These are phyloP conservation scores for Pittosporum tobira DNA, from an alignment of 129 eudicot species.

Conservation along the genomic window DNA sequence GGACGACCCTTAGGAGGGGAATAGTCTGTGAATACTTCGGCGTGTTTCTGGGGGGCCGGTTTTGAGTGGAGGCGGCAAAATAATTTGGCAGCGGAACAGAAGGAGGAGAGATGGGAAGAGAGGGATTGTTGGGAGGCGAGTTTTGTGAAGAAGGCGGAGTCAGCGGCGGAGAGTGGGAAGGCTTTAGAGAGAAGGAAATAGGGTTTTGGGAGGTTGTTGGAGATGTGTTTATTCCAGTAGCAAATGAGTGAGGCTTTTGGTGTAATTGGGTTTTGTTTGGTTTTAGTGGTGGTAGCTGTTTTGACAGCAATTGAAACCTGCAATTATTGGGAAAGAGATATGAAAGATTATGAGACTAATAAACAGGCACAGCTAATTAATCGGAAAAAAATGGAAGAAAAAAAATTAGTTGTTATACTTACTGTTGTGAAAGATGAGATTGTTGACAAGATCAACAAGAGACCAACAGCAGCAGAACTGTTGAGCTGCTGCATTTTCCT, in stretches of 20 bases:
- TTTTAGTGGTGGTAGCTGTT: not conserved
- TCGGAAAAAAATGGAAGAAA: no score
- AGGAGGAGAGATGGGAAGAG: slow-evolving; percentile 49
- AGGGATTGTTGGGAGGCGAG: slow-evolving; percentile 48
- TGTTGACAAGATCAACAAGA: slow-evolving; percentile 36
- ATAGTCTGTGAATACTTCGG: no score
- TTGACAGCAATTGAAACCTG: slow-evolving; percentile 30
- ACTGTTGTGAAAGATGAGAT: slow-evolving; percentile 22
- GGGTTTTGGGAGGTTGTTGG: slow-evolving; percentile 45
- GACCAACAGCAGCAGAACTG: not conserved
- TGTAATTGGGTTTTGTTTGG: slow-evolving; percentile 62
- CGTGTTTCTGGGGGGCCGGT: no score
- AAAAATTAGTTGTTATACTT: slow-evolving; percentile 14
- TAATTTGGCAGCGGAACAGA: slow-evolving; percentile 59
- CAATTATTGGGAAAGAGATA: slow-evolving; percentile 12
- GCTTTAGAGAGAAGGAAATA: slow-evolving; percentile 64
- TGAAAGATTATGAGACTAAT: slow-evolving; percentile 16
- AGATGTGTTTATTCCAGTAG: slow-evolving; percentile 69
- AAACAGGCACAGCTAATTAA: no score
- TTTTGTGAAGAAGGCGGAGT: slow-evolving; percentile 44
- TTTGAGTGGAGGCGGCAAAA: no score
- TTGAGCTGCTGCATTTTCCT: slow-evolving; percentile 39
- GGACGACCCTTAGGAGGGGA: no score
- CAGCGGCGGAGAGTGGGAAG: slow-evolving; percentile 53
- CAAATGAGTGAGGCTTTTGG: slow-evolving; percentile 57